Base-by-base conservation (phyloP, 208 protist genomes). In the Acanthamoeba rhysodes region DNA sequence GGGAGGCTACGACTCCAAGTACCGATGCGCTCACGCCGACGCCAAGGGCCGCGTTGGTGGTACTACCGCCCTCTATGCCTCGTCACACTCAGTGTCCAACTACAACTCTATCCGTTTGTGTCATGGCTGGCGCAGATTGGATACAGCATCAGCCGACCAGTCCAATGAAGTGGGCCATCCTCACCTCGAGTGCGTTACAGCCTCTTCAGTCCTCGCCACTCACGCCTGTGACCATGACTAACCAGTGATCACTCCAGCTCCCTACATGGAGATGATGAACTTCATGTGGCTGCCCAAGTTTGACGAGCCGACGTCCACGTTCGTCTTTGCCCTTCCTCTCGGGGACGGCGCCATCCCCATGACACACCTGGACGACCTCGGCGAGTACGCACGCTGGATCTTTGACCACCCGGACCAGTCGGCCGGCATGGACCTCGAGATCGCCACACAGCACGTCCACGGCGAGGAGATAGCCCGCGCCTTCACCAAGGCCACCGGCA, bases 201-300 rank as follows among this genome's bases (percentile, higher is more conserved):
- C n/a, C n/a, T n/a, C n/a, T n/a, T n/a, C n/a, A n/a, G n/a, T n/a
- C n/a, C n/a, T n/a, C n/a, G n/a, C n/a, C n/a, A n/a, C n/a, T n/a
- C n/a, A n/a, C n/a, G n/a, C n/a, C n/a, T n/a, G n/a, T n/a, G n/a
- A n/a, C n/a, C n/a, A n/a, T n/a, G n/a, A n/a, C n/a, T n/a, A n/a
- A n/a, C n/a, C n/a, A n/a, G n/a, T n/a, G n/a, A n/a, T n/a, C n/a
- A n/a, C n/a, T n/a, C n/a, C n/a, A n/a, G 29, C n/a, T 48, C 84
- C 84, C 32, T 90, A 90, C 50, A 90, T 90, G 84, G 84, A 90
- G 84, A 90, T 90, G 84, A 90, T 90, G 84, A 50, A 90, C 84
- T 90, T 90, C 84, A 70, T 90, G 84, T 90, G 84, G 84, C 6
- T 27, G 1, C 84, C 84, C 50, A 2, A 68, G 53, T 90, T 50